Conservation (phyloP, 192 early-diverging fungal genomes). For the Allomyces javanicus region DNA sequence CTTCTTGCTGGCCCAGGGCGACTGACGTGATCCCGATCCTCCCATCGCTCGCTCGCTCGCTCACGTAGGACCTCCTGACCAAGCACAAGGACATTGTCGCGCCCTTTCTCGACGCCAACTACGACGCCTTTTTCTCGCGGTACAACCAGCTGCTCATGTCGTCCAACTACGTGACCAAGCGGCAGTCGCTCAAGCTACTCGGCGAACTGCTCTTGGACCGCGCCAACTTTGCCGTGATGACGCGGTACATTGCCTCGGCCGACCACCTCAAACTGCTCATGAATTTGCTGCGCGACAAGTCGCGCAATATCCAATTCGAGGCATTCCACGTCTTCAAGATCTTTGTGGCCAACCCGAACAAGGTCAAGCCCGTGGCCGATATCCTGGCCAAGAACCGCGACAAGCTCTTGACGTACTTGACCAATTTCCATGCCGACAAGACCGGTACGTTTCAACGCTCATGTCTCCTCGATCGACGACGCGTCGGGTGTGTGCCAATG, state of each 20-base stretch:
- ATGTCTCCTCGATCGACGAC: background rate
- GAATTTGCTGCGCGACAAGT: constrained; percentile 83
- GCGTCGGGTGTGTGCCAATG: background rate
- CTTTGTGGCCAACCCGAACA: constrained; percentile 96
- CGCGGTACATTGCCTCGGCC: constrained; percentile 70
- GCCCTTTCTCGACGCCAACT: constrained; percentile 69
- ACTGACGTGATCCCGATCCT: background rate
- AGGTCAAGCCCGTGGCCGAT: constrained; percentile 75
- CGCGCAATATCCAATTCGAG: constrained; percentile 98
- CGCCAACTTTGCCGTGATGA: constrained; percentile 89
- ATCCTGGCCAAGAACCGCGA: constrained; percentile 86
- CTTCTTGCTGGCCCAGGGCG: background rate
- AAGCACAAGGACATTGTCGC: constrained; percentile 84
- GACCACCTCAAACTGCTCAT: constrained; percentile 96
- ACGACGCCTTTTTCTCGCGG: constrained; percentile 53
- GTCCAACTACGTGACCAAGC: constrained; percentile 90
- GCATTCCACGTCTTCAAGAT: constrained; percentile 99
- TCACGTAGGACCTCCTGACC: constrained; percentile 63
- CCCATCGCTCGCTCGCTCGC: background rate
- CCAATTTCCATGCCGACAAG: constrained; percentile 86
- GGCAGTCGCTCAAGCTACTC: constrained; percentile 94
- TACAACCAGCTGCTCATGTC: constrained; percentile 73
- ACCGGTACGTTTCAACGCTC: constrained; percentile 34
- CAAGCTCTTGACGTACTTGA: constrained; percentile 66
- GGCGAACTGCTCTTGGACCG: constrained; percentile 94